Conservation (phyloP, 495 filamentous ascomycete species). For the Aspergillus sclerotiicarbonarius region DNA sequence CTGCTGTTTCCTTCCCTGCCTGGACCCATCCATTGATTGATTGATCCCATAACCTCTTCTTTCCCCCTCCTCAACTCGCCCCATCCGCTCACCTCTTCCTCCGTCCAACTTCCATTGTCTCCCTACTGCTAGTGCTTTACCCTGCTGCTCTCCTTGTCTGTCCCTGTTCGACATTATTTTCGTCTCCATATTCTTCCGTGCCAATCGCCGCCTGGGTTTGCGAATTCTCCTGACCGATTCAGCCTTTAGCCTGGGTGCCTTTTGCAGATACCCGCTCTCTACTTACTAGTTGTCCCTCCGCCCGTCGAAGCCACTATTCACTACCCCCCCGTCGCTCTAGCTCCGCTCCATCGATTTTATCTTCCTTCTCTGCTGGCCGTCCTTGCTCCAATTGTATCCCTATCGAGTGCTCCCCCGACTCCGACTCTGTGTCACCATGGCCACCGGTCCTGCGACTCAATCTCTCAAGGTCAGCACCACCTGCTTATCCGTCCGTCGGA, state of each 20-base stretch:
- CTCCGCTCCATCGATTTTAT: slow-evolving; percentile 15
- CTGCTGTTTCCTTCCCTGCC: neutral
- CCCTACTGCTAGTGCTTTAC: neutral
- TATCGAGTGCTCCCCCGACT: slow-evolving; percentile 4
- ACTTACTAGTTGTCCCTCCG: slow-evolving; percentile 10
- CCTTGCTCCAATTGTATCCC: slow-evolving; percentile 11
- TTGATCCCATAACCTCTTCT: slow-evolving; percentile 4
- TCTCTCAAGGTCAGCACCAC: slow-evolving; percentile 63
- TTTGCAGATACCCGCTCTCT: slow-evolving; percentile 18
- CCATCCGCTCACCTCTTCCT: neutral
- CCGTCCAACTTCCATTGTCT: slow-evolving; percentile 1
- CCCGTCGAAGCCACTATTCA: slow-evolving; percentile 10
- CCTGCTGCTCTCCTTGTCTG: neutral
- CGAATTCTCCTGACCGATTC: slow-evolving; percentile 6
- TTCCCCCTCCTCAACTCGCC: neutral
- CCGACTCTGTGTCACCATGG: slow-evolving; percentile 45
- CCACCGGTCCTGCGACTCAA: slow-evolving; percentile 66
- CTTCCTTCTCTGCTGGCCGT: slow-evolving; percentile 3
- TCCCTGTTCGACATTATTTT: slow-evolving; percentile 11
- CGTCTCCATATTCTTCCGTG: slow-evolving; percentile 3
- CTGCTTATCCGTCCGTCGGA: slow-evolving; percentile 12
- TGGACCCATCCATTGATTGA: neutral
- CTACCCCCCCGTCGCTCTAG: slow-evolving; percentile 5
- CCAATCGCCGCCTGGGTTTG: neutral
- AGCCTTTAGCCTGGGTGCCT: slow-evolving; percentile 4